Evolutionary conservation across 2,329 filamentous ascomycete genomes (phyloP), one percentile per base, ranked within the genome.

Genomic region (Geoglossum cookeanum): DNA sequence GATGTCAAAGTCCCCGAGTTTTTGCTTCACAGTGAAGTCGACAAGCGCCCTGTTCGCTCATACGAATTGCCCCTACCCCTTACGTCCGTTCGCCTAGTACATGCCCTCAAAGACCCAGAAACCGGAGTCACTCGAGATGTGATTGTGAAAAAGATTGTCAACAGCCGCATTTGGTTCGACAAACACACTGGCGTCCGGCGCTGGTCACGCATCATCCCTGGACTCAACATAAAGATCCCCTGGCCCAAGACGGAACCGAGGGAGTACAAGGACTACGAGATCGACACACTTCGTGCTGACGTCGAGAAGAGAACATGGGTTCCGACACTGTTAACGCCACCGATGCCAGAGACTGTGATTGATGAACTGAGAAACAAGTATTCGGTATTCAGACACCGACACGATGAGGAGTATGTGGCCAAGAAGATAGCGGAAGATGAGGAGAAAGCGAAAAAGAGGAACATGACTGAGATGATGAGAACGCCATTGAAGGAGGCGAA

Each of bases 311-410:
- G 74, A 65, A 87, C 85, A 1, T 95, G 86, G 67, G 75, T 83
- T 57, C 89, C 90, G n/a, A 85, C 81, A 39, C 75, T 97, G 29
- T 74, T 89, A 32, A 74, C 78, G 15, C 78, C 85, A 30, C 91
- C 91, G 13, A 87, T 95, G 77, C 89, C 91, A 4, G 71, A 75
- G 33, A 72, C 70, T n/a, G 78, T 96, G 42, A 77, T 94, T 62
- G 83, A 95, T 68, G 91, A 97, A 74, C 75, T 97, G 66, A 78
- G 89, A 66, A 84, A 85, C 74, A 84, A 82, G 67, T 94, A 83
- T 76, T 86, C 83, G 63, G 80, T 78, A 64, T 92, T 90, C 79
- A 78, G 89, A 65, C 88, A 83, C 56, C 77, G 87, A 53, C 87
- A 94, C 71, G 85, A 89, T 61, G 72, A 78, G 51, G 84, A 84